Conservation (phyloP, 257 asterid genomes). For the Penstemon davidsonii region DNA sequence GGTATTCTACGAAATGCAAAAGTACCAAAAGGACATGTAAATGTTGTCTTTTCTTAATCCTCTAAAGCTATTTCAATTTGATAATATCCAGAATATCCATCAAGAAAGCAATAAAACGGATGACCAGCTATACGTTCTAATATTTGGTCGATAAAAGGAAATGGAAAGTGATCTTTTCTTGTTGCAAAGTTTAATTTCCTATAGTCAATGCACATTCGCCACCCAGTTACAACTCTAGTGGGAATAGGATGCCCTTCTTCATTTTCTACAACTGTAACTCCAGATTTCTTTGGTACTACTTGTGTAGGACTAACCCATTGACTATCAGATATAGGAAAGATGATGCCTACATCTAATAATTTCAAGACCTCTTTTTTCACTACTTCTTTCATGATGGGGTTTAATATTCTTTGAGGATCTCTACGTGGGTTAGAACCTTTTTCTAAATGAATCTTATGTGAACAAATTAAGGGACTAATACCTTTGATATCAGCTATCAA, state of each 20-base stretch:
- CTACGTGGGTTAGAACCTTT: background rate
- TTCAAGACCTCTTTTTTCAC: background rate
- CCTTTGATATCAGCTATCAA: background rate
- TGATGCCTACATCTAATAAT: too few relatives aligned
- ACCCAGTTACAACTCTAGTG: background rate
- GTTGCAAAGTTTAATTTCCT: background rate
- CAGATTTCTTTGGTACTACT: too few relatives aligned
- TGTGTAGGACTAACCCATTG: too few relatives aligned
- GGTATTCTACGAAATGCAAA: too few relatives aligned
- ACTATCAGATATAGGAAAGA: too few relatives aligned
- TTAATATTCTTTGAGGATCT: background rate
- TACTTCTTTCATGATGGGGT: slow-evolving; percentile 7
- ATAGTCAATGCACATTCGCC: slow-evolving; percentile 16
- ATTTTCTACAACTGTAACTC: background rate
- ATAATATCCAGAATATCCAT: slow-evolving; percentile 1
- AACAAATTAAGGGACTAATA: background rate
- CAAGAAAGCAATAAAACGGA: slow-evolving; percentile 15
- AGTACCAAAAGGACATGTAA: background rate
- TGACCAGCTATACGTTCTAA: slow-evolving; percentile 5
- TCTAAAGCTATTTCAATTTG: background rate
- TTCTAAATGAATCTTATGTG: background rate
- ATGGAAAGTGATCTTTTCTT: slow-evolving; percentile 9
- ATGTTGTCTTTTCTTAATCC: slow-evolving; percentile 16
- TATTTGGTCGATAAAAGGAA: slow-evolving; percentile 10
- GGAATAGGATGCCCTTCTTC: background rate